A percentile compares a stretch with the other conserved stretches of the same genome.
These are phyloP conservation scores for Podaxis pistillaris DNA, from an alignment of 768 basidiomycete species.

Conservation along the genomic window DNA sequence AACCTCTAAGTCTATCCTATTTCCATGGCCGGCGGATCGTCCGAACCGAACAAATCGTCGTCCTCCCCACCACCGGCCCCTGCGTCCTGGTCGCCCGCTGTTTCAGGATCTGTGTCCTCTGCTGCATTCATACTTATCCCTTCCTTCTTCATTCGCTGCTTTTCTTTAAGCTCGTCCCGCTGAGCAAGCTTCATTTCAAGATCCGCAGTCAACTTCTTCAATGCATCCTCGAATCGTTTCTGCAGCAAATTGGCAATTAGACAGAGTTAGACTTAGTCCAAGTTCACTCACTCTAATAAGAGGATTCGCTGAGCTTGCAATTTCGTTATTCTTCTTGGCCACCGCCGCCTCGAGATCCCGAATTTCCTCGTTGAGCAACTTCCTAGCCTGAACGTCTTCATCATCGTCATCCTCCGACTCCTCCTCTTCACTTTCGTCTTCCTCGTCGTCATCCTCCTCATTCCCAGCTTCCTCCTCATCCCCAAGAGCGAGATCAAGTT, in stretches of 20 bases:
- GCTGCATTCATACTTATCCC: conserved; percentile 46
- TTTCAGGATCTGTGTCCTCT: conserved; percentile 36
- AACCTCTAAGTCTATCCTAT: conserved; percentile 5
- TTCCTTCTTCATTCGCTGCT: conserved; percentile 69
- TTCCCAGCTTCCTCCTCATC: conserved; percentile 66
- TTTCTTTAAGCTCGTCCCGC: conserved; percentile 77
- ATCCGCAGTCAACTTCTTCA: conserved; percentile 85
- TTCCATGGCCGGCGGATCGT: conserved; percentile 41
- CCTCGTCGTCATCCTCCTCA: conserved; percentile 64
- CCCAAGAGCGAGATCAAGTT: conserved; percentile 82
- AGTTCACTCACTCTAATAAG: conserved; percentile 66
- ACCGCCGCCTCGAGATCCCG: conserved; percentile 87
- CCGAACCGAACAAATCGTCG: conserved; percentile 48
- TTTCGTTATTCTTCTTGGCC: conserved; percentile 79
- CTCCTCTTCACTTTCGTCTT: conserved; percentile 69
- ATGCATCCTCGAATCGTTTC: conserved; percentile 92
- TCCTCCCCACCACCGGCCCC: conserved; percentile 33
- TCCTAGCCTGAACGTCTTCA: conserved; percentile 74
- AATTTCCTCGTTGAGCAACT: conserved; percentile 85
- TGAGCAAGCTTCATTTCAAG: conserved; percentile 82
- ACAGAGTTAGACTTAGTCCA: background rate
- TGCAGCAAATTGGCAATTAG: conserved; percentile 26
- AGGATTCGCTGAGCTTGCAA: conserved; percentile 80
- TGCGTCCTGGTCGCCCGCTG: conserved; percentile 29
- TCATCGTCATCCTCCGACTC: conserved; percentile 85